A percentile compares a stretch with the other conserved stretches of the same genome.
phyloP scores from a whole-genome alignment of 768 basidiomycete genomes.

The Imleria badia region DNA sequence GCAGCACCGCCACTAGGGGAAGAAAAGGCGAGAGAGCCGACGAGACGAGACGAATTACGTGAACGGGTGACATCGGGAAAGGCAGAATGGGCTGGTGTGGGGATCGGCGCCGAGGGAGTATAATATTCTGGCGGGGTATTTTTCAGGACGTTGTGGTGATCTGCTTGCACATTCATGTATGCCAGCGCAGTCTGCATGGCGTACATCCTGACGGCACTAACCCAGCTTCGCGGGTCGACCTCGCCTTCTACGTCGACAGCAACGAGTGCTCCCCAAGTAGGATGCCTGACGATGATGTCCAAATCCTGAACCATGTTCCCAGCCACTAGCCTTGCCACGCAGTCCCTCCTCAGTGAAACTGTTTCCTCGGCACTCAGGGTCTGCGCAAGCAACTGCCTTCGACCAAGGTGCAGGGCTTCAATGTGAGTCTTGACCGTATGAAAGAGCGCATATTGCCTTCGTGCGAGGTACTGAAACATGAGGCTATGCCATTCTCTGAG shows the following conservation, averaged over 20 bases:
- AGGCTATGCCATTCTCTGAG: slow-evolving; percentile 93
- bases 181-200: slow-evolving; percentile 84
- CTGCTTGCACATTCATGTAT: slow-evolving; percentile 58
- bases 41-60: slow-evolving; percentile 33
- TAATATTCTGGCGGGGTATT: slow-evolving; percentile 43
- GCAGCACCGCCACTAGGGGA: neutral
- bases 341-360: slow-evolving; percentile 74
- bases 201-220: slow-evolving; percentile 89
- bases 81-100: slow-evolving; percentile 66
- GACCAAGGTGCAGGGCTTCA: slow-evolving; percentile 87
- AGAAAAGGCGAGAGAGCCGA: slow-evolving; percentile 35
- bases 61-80: slow-evolving; percentile 54
- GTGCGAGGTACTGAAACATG: slow-evolving; percentile 88
- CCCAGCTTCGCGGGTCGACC: slow-evolving; percentile 78
- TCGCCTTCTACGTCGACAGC: slow-evolving; percentile 89
- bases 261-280: slow-evolving; percentile 85
- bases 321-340: slow-evolving; percentile 81
- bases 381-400: slow-evolving; percentile 85
- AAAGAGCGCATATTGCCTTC: slow-evolving; percentile 88
- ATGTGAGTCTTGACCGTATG: slow-evolving; percentile 84
- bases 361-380: slow-evolving; percentile 89
- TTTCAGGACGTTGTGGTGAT: slow-evolving; percentile 35
- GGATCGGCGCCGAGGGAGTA: slow-evolving; percentile 43
- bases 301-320: slow-evolving; percentile 91
- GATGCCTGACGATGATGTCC: slow-evolving; percentile 96